Evolutionary conservation across 495 filamentous ascomycete genomes (phyloP).

Genomic region (Penicillium riverlandense): DNA sequence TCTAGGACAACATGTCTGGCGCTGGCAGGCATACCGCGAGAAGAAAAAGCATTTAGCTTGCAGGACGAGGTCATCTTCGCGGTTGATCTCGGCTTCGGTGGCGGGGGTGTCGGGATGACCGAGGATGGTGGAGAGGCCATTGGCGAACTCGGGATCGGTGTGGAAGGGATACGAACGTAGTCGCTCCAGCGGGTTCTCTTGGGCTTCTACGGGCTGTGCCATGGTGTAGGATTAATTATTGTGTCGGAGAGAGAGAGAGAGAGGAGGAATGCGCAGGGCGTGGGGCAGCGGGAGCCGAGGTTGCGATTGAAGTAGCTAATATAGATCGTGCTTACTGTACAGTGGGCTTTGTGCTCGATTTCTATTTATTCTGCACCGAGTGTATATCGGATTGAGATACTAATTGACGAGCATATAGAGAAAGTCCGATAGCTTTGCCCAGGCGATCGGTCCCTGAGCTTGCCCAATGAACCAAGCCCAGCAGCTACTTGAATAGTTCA

Average conservation of each 20-base stretch:
- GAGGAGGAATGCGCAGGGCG: not conserved
- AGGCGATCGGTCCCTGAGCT: no score
- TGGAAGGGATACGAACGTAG: slow-evolving; percentile 32
- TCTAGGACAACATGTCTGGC: not conserved
- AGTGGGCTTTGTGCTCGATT: no score
- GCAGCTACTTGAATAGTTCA: no score
- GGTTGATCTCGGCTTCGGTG: slow-evolving; percentile 33
- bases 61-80: slow-evolving; percentile 37
- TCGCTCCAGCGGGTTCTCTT: slow-evolving; percentile 14
- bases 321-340: no score
- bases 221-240: not conserved
- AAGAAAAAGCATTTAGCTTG: slow-evolving; percentile 50
- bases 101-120: slow-evolving; percentile 33
- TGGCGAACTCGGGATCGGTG: slow-evolving; percentile 39
- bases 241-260: not conserved
- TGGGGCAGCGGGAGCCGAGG: not conserved
- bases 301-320: no score
- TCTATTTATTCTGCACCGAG: no score
- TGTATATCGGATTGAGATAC: no score
- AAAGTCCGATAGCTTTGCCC: no score
- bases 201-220: not conserved
- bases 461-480: no score
- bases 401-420: no score
- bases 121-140: slow-evolving; percentile 42
- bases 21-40: slow-evolving; percentile 27